Conservation (phyloP, 2,329 filamentous ascomycete genomes). For the Scopulariopsis brevicaulis region DNA sequence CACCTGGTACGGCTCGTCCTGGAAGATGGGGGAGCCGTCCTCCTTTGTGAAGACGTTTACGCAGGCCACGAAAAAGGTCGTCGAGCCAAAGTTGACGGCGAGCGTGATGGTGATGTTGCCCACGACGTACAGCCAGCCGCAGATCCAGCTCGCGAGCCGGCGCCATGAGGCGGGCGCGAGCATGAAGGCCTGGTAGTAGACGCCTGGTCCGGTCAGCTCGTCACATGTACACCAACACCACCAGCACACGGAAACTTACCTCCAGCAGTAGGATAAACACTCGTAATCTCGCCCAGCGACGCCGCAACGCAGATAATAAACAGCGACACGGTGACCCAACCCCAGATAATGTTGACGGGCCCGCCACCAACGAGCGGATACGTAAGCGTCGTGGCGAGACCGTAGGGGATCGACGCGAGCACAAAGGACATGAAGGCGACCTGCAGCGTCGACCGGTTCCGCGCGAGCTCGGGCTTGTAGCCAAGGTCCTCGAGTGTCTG, state of each 20-base stretch:
- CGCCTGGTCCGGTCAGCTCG: constrained; percentile 20
- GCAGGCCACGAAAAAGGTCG: constrained; percentile 46
- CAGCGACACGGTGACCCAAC: constrained; percentile 55
- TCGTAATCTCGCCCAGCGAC: constrained; percentile 64
- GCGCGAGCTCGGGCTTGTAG: constrained; percentile 53
- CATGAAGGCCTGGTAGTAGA: constrained; percentile 74
- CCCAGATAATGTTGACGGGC: constrained; percentile 61
- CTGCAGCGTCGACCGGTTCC: constrained; percentile 55
- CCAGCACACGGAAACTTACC: constrained; percentile 25
- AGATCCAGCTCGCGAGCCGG: constrained; percentile 56
- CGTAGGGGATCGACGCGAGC: constrained; percentile 63
- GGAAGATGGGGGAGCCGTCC: constrained; percentile 29
- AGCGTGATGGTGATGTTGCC: constrained; percentile 75
- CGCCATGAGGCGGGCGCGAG: constrained; percentile 51
- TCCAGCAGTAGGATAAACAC: constrained; percentile 64
- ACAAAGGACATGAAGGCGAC: constrained; percentile 70
- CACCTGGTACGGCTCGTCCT: constrained; percentile 49
- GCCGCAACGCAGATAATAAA: constrained; percentile 62
- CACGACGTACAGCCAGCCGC: constrained; percentile 66
- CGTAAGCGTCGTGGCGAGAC: constrained; percentile 56
- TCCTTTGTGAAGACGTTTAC: constrained; percentile 41
- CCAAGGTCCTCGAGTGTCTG: constrained; percentile 52
- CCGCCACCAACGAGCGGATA: constrained; percentile 58
- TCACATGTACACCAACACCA: neutral
- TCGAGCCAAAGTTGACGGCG: constrained; percentile 74